Percentiles rank a stretch among this genome's conserved stretches.
These are phyloP conservation scores for Reutealis trisperma DNA, from an alignment of 345 rosid species.

Conservation along the genomic window DNA sequence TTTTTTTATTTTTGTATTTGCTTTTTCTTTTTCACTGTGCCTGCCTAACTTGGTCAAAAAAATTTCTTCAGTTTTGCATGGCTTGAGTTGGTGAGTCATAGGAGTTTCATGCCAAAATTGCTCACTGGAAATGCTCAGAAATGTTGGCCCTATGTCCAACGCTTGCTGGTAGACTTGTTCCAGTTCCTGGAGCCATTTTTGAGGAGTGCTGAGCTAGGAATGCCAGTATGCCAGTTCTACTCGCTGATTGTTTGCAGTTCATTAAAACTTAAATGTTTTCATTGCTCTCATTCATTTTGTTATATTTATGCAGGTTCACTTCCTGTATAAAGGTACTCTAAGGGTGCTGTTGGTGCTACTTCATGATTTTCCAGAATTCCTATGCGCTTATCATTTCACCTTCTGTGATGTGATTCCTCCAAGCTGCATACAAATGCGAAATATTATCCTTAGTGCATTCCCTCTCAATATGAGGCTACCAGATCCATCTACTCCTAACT, in stretches of 20 bases:
- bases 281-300: neutral
- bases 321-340: constrained; percentile 86
- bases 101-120: constrained; percentile 97
- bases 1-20: neutral
- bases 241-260: neutral
- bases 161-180: constrained; percentile 84
- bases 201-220: constrained; percentile 85
- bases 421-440: constrained; percentile 98
- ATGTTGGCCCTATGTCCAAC: constrained; percentile 95
- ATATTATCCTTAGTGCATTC: constrained; percentile 90
- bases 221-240: constrained; percentile 57
- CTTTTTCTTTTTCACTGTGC: neutral
- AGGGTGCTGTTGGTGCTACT: constrained; percentile 93
- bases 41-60: constrained; percentile 14
- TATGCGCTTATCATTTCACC: constrained; percentile 94
- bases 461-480: constrained; percentile 98
- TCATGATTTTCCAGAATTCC: constrained; percentile 97
- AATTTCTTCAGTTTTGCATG: constrained; percentile 80
- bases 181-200: constrained; percentile 96
- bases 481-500: constrained; percentile 93
- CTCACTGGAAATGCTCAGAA: constrained; percentile 80
- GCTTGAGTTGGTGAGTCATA: constrained; percentile 94
- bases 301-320: constrained; percentile 54
- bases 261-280: neutral
- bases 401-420: constrained; percentile 99